Evolutionary conservation across 371 early-diverging fungal genomes (phyloP), one percentile per base, ranked within the genome.

Genomic region (Zychaea mexicana): DNA sequence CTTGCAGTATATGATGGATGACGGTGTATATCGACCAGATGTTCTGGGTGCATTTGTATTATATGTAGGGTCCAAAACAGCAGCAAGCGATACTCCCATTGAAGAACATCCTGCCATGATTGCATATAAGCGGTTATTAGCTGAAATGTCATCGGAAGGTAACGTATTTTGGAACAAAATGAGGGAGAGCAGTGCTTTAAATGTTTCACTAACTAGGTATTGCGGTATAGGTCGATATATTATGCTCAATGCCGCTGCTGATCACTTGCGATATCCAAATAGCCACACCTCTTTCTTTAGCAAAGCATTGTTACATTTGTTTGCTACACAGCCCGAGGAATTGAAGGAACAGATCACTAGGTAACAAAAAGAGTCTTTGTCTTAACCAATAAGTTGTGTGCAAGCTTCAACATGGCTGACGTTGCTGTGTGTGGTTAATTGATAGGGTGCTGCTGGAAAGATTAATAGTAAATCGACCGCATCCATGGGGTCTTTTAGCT

Each of bases 181-280:
- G 6, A 52, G 6, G 47, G n/a, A 30, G 10, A 5, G 12, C 33
- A 9, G 17, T 19, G 10, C 28, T 31, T 28, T 21, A 31, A 28
- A 0, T 33, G 46, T 32, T 5, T 2, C 30, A 17, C 15, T 0
- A 22, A 32, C 6, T 33, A 22, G 10, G 22, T 15, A 56, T 65
- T 4, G 27, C 13, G 6, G 19, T 3, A 22, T 47, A 82, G 93
- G 94, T 13, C 89, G 94, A 9, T 95, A 96, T 71, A 72, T 90
- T 52, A 75, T 98, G 61, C 71, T 98, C 57, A 92, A 88, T 66
- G 90, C 94, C 3, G 89, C 97, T 55, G 94, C 94, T 26, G 96
- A 97, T 79, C 99, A 98, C 74, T 83, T 98, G 67, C 91, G 99
- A 65, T 97, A 94, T 82, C 98, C 99, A 33, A 97, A 96, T 80